These are phyloP conservation scores for Serendipita sp. DNA, from an alignment of 768 basidiomycete species.

Conservation along the genomic window DNA sequence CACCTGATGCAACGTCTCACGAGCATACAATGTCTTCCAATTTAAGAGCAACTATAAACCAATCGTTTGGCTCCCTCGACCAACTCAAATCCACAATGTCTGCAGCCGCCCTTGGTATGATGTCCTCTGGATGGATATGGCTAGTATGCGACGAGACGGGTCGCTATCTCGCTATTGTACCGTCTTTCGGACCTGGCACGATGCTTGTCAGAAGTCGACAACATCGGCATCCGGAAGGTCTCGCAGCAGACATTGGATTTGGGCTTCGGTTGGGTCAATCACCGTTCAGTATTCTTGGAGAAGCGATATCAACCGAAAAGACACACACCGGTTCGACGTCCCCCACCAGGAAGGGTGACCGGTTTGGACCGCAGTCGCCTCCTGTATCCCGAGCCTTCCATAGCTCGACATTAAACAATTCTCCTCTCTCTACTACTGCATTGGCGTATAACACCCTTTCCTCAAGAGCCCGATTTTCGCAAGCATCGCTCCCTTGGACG, in stretches of 20 bases:
- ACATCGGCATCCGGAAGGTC: background rate
- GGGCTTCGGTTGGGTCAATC: background rate
- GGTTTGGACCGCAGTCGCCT: no score
- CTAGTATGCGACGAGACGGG: slow-evolving; percentile 55
- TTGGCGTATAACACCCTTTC: no score
- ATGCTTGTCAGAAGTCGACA: slow-evolving; percentile 39
- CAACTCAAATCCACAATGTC: slow-evolving; percentile 52
- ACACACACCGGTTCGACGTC: no score
- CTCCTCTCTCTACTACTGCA: no score
- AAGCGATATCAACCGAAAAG: no score
- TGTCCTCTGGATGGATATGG: slow-evolving; percentile 74
- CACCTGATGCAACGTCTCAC: slow-evolving; percentile 17
- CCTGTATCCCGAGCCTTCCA: no score
- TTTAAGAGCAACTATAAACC: slow-evolving; percentile 21
- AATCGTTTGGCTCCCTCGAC: slow-evolving; percentile 40
- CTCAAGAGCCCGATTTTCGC: no score
- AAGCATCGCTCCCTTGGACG: no score
- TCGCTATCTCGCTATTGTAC: slow-evolving; percentile 50
- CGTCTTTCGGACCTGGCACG: slow-evolving; percentile 82
- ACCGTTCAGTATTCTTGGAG: background rate
- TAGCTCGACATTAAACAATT: no score
- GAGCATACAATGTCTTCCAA: slow-evolving; percentile 25
- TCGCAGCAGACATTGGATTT: background rate
- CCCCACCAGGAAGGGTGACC: no score
- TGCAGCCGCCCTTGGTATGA: slow-evolving; percentile 62